Base-by-base conservation (phyloP, 1,284 basidiomycete species). In the Ustilago trichophora region DNA sequence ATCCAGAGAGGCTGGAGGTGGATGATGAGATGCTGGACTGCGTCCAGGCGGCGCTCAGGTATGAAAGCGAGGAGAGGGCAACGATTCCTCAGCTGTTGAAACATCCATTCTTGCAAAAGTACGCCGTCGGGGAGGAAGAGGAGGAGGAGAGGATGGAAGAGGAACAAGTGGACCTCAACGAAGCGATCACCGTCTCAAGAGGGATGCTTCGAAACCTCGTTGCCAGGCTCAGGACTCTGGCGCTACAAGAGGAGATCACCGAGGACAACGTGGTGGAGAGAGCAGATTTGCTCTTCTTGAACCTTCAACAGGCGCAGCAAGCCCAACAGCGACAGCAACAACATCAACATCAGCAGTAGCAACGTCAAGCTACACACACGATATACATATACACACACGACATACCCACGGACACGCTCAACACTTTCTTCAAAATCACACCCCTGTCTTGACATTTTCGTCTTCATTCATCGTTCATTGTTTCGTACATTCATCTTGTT, bases 51-150 rank as follows among this genome's bases (percentile, higher is more conserved):
- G 93, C 92, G 77, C 80, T 95, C 69, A 84, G 83, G 44, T 87
- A 91, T 64, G 85, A 87, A 65, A 87, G 90, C 16, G 91, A 91
- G 82, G 87, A 89, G 67, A 84, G 92, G 36, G 87, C 88, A 56
- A 88, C 88, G n/a, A 93, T 95, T 71, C 91, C 91, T 2, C 87
- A 85, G 57, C 71, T 86, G 38, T 68, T 85, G 21, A 50, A 75
- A 19, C 82, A 84, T 69, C 81, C 82, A 29, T 85, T 84, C 60
- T 70, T 85, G 53, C 40, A 58, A 18, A 54, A 45, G 42, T 64
- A 64, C 8, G 33, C 52, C 18, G 21, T 15, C 3, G 46, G 56
- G 25, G 52, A 18, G 3, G 64, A 55, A 16, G 25, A 27, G 33
- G 43, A 47, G 32, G 58, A 51, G 12, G 55, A 45, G 26, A 31